Evolutionary conservation across 2,329 filamentous ascomycete species (phyloP).

Genomic region (Aspergillus arachidicola): DNA sequence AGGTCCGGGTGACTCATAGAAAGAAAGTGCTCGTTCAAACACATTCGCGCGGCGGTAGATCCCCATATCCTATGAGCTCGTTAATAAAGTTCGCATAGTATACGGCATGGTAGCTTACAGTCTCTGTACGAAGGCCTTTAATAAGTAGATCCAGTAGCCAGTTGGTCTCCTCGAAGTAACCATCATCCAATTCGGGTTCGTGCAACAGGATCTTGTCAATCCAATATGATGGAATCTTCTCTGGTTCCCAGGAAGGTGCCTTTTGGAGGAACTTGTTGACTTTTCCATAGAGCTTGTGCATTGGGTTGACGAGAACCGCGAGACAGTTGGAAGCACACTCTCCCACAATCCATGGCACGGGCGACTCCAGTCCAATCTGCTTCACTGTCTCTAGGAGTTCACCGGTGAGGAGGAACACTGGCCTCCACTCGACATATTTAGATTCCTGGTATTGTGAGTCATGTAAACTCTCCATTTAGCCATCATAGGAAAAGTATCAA

Average conservation of each 20-base stretch:
- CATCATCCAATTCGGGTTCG: conserved; percentile 71
- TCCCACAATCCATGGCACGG: conserved; percentile 73
- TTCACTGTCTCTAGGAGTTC: conserved; percentile 77
- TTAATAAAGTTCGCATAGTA: conserved; percentile 13
- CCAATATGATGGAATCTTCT: conserved; percentile 60
- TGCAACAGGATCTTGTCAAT: conserved; percentile 73
- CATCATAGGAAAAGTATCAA: conserved; percentile 10
- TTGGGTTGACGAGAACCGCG: conserved; percentile 70
- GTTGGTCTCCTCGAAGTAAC: conserved; percentile 69
- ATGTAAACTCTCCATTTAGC: background rate
- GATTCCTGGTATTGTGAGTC: conserved; percentile 55
- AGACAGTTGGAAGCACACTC: conserved; percentile 74
- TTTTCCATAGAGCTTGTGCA: conserved; percentile 83
- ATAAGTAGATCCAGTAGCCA: conserved; percentile 76
- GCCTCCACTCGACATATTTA: conserved; percentile 72
- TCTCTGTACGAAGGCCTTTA: conserved; percentile 61
- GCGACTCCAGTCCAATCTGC: conserved; percentile 54
- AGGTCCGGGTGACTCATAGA: conserved; percentile 69
- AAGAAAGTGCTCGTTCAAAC: conserved; percentile 73
- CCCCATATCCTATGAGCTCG: conserved; percentile 45
- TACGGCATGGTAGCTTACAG: conserved; percentile 45
- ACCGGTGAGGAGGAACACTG: conserved; percentile 76
- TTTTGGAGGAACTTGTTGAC: conserved; percentile 81
- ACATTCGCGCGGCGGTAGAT: conserved; percentile 60
- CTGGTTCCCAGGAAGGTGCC: conserved; percentile 71